Conservation (phyloP, 2,329 filamentous ascomycete genomes). For the Pestalotiopsis sp. region DNA sequence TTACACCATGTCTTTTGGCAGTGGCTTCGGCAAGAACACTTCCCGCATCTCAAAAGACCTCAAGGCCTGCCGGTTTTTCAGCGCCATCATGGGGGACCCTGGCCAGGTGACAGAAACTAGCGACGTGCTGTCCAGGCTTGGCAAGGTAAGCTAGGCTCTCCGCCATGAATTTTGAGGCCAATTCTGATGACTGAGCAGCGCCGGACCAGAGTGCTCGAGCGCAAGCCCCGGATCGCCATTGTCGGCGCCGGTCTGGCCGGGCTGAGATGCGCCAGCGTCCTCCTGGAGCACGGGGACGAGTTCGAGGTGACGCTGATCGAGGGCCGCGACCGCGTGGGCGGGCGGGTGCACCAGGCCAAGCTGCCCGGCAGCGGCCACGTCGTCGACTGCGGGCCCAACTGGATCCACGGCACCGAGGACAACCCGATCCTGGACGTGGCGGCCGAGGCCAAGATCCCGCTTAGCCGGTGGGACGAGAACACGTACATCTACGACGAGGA, state of each 20-base stretch:
- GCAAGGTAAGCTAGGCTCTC: slow-evolving; percentile 36
- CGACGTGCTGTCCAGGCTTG: slow-evolving; percentile 34
- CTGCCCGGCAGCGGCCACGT: slow-evolving; percentile 44
- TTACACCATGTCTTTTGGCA: slow-evolving; percentile 54
- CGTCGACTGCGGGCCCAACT: slow-evolving; percentile 73
- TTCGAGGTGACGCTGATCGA: slow-evolving; percentile 72
- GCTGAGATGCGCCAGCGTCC: slow-evolving; percentile 70
- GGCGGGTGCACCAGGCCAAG: slow-evolving; percentile 59
- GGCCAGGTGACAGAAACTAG: slow-evolving; percentile 33
- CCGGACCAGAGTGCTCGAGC: slow-evolving; percentile 26
- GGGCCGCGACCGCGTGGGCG: slow-evolving; percentile 68
- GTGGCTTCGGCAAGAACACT: slow-evolving; percentile 42
- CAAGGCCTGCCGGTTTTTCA: slow-evolving; percentile 41
- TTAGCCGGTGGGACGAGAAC: slow-evolving; percentile 52
- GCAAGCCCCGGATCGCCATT: slow-evolving; percentile 62
- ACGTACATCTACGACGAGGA: slow-evolving; percentile 60
- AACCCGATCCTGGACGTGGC: slow-evolving; percentile 74
- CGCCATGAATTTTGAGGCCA: slow-evolving; percentile 4
- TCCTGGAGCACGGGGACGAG: slow-evolving; percentile 64
- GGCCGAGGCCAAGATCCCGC: slow-evolving; percentile 57
- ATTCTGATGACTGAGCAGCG: slow-evolving; percentile 21
- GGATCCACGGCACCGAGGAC: slow-evolving; percentile 74
- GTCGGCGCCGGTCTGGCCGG: slow-evolving; percentile 73
- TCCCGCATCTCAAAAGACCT: slow-evolving; percentile 56
- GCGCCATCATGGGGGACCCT: slow-evolving; percentile 34